phyloP scores from a whole-genome alignment of 164 flowering plant species.

The Stephania yunnanensis region DNA sequence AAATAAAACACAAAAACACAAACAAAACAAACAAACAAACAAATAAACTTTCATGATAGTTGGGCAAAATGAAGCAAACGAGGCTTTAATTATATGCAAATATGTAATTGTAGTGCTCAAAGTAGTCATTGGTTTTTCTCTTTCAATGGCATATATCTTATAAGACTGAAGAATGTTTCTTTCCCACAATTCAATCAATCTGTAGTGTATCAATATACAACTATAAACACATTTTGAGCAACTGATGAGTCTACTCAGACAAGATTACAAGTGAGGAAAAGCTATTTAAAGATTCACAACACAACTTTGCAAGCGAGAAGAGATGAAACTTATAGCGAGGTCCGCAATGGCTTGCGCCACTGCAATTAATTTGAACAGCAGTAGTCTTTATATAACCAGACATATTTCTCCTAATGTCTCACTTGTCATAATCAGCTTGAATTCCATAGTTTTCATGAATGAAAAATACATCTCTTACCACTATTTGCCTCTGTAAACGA shows the following conservation, averaged over 20 bases:
- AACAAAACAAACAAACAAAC: no score
- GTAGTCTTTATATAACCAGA: background rate
- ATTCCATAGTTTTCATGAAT: background rate
- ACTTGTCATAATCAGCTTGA: background rate
- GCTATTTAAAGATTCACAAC: background rate
- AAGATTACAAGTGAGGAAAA: background rate
- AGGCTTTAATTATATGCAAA: no score
- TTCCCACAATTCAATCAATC: background rate
- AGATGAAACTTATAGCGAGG: background rate
- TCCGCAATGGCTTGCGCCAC: constrained; percentile 10
- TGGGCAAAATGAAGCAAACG: no score
- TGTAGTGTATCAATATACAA: background rate
- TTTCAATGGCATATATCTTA: no score
- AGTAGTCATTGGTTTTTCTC: no score
- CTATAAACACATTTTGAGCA: background rate
- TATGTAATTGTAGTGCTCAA: no score
- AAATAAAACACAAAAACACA: no score
- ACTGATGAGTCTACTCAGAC: background rate
- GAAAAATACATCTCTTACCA: constrained; percentile 1
- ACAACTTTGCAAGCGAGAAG: constrained; percentile 2
- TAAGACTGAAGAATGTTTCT: no score
- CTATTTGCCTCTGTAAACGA: constrained; percentile 61
- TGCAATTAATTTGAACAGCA: constrained; percentile 1
- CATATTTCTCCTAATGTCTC: background rate
- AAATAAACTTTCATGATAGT: no score